phyloP scores from a whole-genome alignment of 345 rosid genomes.

The Litchi chinensis region DNA sequence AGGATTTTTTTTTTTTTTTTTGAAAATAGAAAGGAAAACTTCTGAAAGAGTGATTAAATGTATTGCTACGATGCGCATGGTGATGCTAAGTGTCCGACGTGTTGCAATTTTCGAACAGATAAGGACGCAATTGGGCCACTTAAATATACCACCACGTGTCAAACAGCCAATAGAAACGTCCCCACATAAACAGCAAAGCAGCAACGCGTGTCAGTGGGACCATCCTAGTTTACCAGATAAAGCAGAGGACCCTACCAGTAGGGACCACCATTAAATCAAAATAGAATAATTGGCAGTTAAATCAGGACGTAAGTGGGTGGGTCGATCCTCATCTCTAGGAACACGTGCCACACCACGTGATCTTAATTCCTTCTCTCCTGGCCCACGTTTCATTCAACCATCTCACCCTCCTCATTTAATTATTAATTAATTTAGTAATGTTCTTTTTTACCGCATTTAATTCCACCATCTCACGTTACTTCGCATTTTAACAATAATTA shows the following conservation, averaged over 20 bases:
- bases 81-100: neutral
- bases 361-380: neutral
- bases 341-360: slow-evolving; percentile 26
- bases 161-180: neutral
- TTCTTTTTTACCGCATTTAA: too few species aligned
- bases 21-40: too few species aligned
- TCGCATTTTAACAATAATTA: too few species aligned
- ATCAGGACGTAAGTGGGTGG: neutral
- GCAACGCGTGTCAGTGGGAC: slow-evolving; percentile 14
- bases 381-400: neutral
- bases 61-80: neutral
- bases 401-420: too few species aligned
- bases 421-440: too few species aligned
- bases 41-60: too few species aligned
- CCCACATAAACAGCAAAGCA: neutral
- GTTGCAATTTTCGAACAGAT: neutral
- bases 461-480: too few species aligned
- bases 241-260: neutral
- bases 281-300: neutral
- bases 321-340: neutral
- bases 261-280: neutral
- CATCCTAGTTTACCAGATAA: neutral
- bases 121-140: neutral
- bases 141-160: neutral
- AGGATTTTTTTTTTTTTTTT: too few species aligned